Percentiles rank a stretch among this genome's conserved stretches.
These are phyloP conservation scores for Boletus bicolor DNA, from an alignment of 768 basidiomycete species.

Conservation along the genomic window DNA sequence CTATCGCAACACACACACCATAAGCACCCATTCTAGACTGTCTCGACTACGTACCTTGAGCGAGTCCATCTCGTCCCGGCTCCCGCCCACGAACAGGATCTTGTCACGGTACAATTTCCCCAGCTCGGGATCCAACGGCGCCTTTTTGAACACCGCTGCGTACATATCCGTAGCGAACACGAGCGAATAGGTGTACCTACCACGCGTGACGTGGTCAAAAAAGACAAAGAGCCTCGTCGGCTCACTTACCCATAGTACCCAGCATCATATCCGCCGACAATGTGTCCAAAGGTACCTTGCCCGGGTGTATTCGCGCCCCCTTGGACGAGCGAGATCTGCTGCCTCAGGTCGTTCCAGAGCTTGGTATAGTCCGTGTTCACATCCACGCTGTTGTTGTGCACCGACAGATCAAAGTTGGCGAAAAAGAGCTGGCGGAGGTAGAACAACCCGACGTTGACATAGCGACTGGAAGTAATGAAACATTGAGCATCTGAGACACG, in stretches of 20 bases:
- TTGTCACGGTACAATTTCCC: slow-evolving; percentile 71
- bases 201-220: neutral
- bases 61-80: slow-evolving; percentile 74
- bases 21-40: too few relatives aligned
- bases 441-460: slow-evolving; percentile 79
- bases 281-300: slow-evolving; percentile 73
- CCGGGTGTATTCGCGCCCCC: slow-evolving; percentile 56
- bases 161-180: slow-evolving; percentile 61
- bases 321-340: slow-evolving; percentile 68
- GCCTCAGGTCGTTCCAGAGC: slow-evolving; percentile 73
- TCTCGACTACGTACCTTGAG: slow-evolving; percentile 38
- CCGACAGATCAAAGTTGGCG: slow-evolving; percentile 34
- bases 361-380: slow-evolving; percentile 64
- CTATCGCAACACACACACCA: slow-evolving; percentile 33
- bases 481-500: neutral
- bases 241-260: slow-evolving; percentile 57
- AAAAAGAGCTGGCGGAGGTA: slow-evolving; percentile 75
- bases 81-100: slow-evolving; percentile 69
- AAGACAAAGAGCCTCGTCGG: neutral
- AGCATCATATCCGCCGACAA: slow-evolving; percentile 69
- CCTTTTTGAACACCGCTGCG: slow-evolving; percentile 73
- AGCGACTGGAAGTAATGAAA: slow-evolving; percentile 42
- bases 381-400: slow-evolving; percentile 41
- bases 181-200: slow-evolving; percentile 69
- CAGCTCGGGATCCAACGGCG: slow-evolving; percentile 66